Evolutionary conservation across 306 rosid genomes (phyloP), one percentile per base, ranked within the genome.

Genomic region (Ochetophila trinervis): DNA sequence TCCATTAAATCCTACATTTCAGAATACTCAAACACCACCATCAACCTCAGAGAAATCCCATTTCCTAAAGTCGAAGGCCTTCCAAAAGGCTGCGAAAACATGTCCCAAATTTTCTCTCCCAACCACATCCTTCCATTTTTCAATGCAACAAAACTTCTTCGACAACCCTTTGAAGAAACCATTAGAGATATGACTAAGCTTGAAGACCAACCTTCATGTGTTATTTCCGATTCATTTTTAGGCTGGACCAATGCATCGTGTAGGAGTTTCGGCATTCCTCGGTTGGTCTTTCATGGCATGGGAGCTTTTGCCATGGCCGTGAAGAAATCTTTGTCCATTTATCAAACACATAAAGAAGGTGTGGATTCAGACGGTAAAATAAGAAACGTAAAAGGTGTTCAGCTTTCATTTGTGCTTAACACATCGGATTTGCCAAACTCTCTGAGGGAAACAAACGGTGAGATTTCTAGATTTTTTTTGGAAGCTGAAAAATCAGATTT

Each of bases 1-100:
- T 24, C 63, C 65, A 20, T 76, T 34, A 9, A 13, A 11, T 14
- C 77, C 23, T n/a, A 30, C 59, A 3, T 57, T 8, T 40, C 63
- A 4, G 6, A 19, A 9, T 35, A 67, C 47, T 60, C 42, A 0
- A 27, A 72, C 11, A 72, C 76, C 30, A 20, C 14, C 5, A 72
- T 80, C 37, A 27, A 14, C 8, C n/a, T 76, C 15, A 32, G 7
- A 40, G 16, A 47, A 23, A 73, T 76, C 44, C 79, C 63, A n/a
- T 76, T 80, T 53, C 81, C 82, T 3, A 40, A 13, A 20, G 27
- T 23, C 16, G 34, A 24, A 21, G 76, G 50, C 57, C 44, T 75
- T 3, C 83, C 83, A 11, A 37, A 61, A 48, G 83, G 83, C 16
- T 62, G 70, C 14, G 80, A 75, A 44, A 74, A 67, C 57, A 56